Percentiles rank a stretch among this genome's conserved stretches.
Conservation (phyloP, 2,329 filamentous ascomycete species). For the Dactylonectria macrodidyma region DNA sequence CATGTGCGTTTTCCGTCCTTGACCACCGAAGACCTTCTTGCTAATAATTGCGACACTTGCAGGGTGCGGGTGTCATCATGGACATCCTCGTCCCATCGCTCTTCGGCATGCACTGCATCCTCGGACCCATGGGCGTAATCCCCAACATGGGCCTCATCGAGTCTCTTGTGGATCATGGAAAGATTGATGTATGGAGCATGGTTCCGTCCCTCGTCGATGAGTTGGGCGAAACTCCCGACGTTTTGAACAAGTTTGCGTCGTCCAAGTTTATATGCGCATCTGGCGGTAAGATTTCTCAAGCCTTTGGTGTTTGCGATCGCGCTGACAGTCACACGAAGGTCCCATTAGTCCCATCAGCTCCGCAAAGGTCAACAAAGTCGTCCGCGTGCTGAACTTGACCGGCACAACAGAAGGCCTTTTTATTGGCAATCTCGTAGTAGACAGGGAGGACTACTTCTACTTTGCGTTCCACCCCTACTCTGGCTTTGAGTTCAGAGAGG, state of each 20-base stretch:
- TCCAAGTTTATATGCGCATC: slow-evolving; percentile 57
- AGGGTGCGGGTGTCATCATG: slow-evolving; percentile 61
- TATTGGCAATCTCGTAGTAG: slow-evolving; percentile 50
- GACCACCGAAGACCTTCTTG: too few species aligned
- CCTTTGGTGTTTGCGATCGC: neutral
- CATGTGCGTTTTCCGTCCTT: slow-evolving; percentile 43
- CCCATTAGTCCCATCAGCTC: slow-evolving; percentile 50
- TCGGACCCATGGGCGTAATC: slow-evolving; percentile 53
- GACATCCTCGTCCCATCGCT: slow-evolving; percentile 56
- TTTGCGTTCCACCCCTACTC: slow-evolving; percentile 53
- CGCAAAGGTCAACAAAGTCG: slow-evolving; percentile 50
- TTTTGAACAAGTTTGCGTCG: slow-evolving; percentile 50
- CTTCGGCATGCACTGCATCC: slow-evolving; percentile 52
- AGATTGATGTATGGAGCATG: slow-evolving; percentile 58
- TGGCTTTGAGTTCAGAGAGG: slow-evolving; percentile 53
- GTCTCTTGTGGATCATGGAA: slow-evolving; percentile 49
- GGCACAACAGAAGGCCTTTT: slow-evolving; percentile 54
- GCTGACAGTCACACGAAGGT: slow-evolving; percentile 5
- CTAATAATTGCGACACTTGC: neutral
- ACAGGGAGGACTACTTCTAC: slow-evolving; percentile 50
- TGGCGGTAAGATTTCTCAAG: slow-evolving; percentile 40
- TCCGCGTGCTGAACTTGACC: slow-evolving; percentile 52
- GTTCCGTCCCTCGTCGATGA: slow-evolving; percentile 56
- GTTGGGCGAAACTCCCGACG: slow-evolving; percentile 48
- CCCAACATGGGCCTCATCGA: slow-evolving; percentile 55